Percentiles rank a stretch among this genome's conserved stretches.
Conservation (phyloP, 1,139 yeast genomes). For the Magnusiomyces suaveolens region DNA sequence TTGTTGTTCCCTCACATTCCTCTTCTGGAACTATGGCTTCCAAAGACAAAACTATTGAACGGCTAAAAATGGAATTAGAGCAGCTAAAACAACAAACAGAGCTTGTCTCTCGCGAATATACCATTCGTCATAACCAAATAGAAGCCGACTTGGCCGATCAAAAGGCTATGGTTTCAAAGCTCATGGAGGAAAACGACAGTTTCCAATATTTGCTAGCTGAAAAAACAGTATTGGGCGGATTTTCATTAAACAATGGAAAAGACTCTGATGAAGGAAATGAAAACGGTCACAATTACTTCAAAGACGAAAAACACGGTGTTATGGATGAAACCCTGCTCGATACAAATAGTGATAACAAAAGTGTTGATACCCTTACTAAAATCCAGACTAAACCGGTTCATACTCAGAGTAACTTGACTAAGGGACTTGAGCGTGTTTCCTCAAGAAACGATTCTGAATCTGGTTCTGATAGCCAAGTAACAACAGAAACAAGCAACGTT, state of each 20-base stretch:
- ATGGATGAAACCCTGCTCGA: background rate
- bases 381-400: background rate
- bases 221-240: constrained; percentile 27
- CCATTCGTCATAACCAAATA: constrained; percentile 24
- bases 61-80: constrained; percentile 21
- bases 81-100: constrained; percentile 26
- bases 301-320: background rate
- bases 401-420: background rate
- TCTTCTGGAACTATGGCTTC: constrained; percentile 2
- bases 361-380: background rate
- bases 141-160: constrained; percentile 25
- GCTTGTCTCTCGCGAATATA: constrained; percentile 28
- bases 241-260: constrained; percentile 2
- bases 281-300: background rate
- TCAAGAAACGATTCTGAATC: background rate
- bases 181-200: constrained; percentile 30
- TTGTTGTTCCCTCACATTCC: background rate
- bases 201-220: constrained; percentile 31
- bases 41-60: constrained; percentile 15
- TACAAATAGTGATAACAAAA: background rate
- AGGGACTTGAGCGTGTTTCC: background rate
- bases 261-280: background rate
- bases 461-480: background rate
- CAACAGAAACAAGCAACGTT: background rate
- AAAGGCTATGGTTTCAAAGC: constrained; percentile 23